Base-by-base conservation (phyloP, 179 eudicot genomes). In the Beta macrorhiza region DNA sequence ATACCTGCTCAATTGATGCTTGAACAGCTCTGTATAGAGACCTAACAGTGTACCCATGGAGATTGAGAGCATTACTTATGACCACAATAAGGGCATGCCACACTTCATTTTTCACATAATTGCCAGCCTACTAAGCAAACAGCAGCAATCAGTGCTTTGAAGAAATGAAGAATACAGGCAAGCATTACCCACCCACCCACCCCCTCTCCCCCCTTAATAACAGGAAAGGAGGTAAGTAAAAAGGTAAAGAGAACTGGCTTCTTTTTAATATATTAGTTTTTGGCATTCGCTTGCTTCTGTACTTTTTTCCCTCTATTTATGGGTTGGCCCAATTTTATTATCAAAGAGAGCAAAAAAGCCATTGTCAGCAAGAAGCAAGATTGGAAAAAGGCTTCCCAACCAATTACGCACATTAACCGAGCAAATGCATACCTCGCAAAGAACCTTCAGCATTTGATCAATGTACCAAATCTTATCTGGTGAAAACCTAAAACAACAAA, bases 391-490 rank as follows among this genome's bases (percentile, higher is more conserved):
- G 72, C 56, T 51, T 72, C 65, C 74, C 64, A 51, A 12, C 56
- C 55, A 37, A 37, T 37, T 37, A 37, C 42, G 42, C 3, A 37
- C 42, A 37, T 37, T 58, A 59, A 78, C 72, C 59, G 80, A 77
- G 86, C 76, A 76, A 72, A 61, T 77, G 80, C 78, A 86, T 91
- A 97, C 99, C 99, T 94, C 93, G 71, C 89, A 85, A 78, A 96
- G 98, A 89, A 96, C 98, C 92, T 91, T 96, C 82, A 96, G 89
- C 98, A 96, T 96, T 88, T 96, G 99, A 91, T 96, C 99, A 84
- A 96, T 92, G 87, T 94, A 96, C 98, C 99, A 96, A 59, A 87
- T 84, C 89, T 91, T 96, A 79, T 96, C 96, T 7, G 92, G 89
- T 47, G 97, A 94, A 90, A 94, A 90, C 91, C 99, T 96, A 77